Percentiles rank a stretch among this genome's conserved stretches.
Evolutionary conservation across 2,329 filamentous ascomycete species (phyloP).

Genomic region (Penicillium psychrosexuale): DNA sequence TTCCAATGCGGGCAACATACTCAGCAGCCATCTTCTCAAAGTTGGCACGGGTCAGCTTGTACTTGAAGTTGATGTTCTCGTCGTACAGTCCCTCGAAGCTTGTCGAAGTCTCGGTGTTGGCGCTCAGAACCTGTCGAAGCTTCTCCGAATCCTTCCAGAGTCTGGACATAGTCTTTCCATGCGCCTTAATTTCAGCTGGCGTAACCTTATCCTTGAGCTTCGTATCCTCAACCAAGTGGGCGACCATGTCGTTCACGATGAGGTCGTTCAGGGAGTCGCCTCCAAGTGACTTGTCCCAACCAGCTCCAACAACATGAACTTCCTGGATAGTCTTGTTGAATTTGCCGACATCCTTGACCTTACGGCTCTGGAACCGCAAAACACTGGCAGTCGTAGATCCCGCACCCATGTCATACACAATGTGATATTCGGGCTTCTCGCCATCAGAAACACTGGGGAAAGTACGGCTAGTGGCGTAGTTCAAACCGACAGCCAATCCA

Average conservation of each 20-base stretch:
- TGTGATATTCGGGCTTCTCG: slow-evolving; percentile 81
- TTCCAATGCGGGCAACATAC: slow-evolving; percentile 65
- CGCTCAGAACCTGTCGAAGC: slow-evolving; percentile 83
- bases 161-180: slow-evolving; percentile 83
- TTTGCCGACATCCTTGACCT: slow-evolving; percentile 85
- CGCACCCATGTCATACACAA: slow-evolving; percentile 97
- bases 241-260: slow-evolving; percentile 84
- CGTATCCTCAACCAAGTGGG: slow-evolving; percentile 69
- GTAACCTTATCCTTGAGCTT: slow-evolving; percentile 45
- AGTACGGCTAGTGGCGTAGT: slow-evolving; percentile 88
- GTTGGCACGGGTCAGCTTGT: slow-evolving; percentile 74
- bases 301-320: slow-evolving; percentile 79
- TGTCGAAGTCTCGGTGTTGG: slow-evolving; percentile 76
- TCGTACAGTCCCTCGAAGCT: slow-evolving; percentile 82
- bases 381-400: slow-evolving; percentile 89
- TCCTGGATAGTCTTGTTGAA: slow-evolving; percentile 97
- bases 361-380: slow-evolving; percentile 81
- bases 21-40: slow-evolving; percentile 75
- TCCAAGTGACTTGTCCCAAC: slow-evolving; percentile 86
- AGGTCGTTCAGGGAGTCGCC: slow-evolving; percentile 85
- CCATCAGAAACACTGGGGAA: slow-evolving; percentile 83
- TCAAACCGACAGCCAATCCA: slow-evolving; percentile 85
- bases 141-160: slow-evolving; percentile 91
- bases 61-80: slow-evolving; percentile 89
- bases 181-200: slow-evolving; percentile 53